Percentiles rank a stretch among this genome's conserved stretches.
Evolutionary conservation across 192 early-diverging fungal species (phyloP).

Genomic region (Spinellus fusiger): DNA sequence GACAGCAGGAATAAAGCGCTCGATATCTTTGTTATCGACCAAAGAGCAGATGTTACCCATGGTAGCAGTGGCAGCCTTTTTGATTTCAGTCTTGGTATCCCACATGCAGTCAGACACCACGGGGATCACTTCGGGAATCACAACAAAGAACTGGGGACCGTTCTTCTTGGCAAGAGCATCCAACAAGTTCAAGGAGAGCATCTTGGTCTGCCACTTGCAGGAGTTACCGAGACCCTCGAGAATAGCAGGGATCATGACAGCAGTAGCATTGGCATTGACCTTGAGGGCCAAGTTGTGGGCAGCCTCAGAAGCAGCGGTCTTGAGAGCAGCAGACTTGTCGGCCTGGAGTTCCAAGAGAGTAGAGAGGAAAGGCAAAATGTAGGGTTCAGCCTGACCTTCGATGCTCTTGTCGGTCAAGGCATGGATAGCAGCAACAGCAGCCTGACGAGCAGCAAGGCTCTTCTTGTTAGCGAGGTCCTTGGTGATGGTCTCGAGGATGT

Average conservation of each 20-base stretch:
- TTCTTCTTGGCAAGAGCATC: constrained; percentile 36
- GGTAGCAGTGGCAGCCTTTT: constrained; percentile 52
- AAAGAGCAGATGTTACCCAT: constrained; percentile 63
- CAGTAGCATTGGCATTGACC: constrained; percentile 40
- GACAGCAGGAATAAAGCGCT: constrained; percentile 68
- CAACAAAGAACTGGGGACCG: constrained; percentile 42
- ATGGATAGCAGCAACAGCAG: background rate
- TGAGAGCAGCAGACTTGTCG: constrained; percentile 41
- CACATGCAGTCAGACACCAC: constrained; percentile 73
- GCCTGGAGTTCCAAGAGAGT: constrained; percentile 57
- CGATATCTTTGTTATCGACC: constrained; percentile 77
- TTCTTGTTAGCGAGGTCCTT: constrained; percentile 69
- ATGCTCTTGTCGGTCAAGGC: constrained; percentile 44
- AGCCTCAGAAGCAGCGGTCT: constrained; percentile 30
- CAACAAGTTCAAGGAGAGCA: constrained; percentile 43
- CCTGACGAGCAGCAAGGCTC: constrained; percentile 23
- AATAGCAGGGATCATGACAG: constrained; percentile 53
- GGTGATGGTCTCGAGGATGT: constrained; percentile 52
- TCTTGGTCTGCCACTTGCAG: constrained; percentile 75
- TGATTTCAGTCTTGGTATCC: constrained; percentile 77
- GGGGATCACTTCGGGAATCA: constrained; percentile 61
- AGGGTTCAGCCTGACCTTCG: constrained; percentile 63
- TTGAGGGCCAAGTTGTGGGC: constrained; percentile 33
- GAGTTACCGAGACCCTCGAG: constrained; percentile 65
- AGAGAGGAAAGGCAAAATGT: constrained; percentile 58